Percentiles rank a stretch among this genome's conserved stretches.
Evolutionary conservation across 2,329 filamentous ascomycete genomes (phyloP).

Genomic region (Claviceps pazoutovae): DNA sequence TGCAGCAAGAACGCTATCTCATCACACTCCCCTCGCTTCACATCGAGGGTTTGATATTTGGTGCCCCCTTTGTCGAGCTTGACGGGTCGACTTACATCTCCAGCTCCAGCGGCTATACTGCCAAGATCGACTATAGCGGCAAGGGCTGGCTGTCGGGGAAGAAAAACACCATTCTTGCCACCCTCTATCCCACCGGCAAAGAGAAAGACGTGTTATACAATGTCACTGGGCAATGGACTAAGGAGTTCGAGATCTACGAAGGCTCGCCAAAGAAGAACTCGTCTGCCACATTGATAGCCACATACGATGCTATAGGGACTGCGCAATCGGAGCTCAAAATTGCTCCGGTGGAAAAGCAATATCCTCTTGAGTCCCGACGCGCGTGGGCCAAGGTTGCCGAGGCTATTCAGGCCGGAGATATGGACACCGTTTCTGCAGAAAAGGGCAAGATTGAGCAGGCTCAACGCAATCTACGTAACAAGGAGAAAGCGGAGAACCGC

Average conservation of each 20-base stretch:
- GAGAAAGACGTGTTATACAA: slow-evolving; percentile 68
- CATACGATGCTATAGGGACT: slow-evolving; percentile 44
- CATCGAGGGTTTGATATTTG: slow-evolving; percentile 83
- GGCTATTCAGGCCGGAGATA: slow-evolving; percentile 68
- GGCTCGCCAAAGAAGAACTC: slow-evolving; percentile 39
- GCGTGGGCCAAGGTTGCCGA: slow-evolving; percentile 80
- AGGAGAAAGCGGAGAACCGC: slow-evolving; percentile 60
- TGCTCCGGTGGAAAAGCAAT: slow-evolving; percentile 62
- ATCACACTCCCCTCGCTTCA: slow-evolving; percentile 86
- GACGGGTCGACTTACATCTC: slow-evolving; percentile 75
- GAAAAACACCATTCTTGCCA: slow-evolving; percentile 79
- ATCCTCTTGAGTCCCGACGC: slow-evolving; percentile 72
- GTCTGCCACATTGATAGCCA: slow-evolving; percentile 35
- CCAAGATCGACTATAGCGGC: slow-evolving; percentile 84
- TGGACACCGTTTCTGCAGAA: slow-evolving; percentile 63
- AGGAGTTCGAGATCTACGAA: slow-evolving; percentile 64
- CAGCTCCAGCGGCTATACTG: slow-evolving; percentile 73
- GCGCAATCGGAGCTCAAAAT: slow-evolving; percentile 56
- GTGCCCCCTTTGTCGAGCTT: slow-evolving; percentile 79
- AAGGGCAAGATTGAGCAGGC: slow-evolving; percentile 85
- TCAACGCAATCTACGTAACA: slow-evolving; percentile 59
- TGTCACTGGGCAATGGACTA: slow-evolving; percentile 84
- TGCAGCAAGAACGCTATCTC: slow-evolving; percentile 56
- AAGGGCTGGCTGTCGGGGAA: slow-evolving; percentile 92
- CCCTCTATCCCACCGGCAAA: slow-evolving; percentile 54